Conservation (phyloP, 495 filamentous ascomycete species). For the Hyaloscypha bicolor region DNA sequence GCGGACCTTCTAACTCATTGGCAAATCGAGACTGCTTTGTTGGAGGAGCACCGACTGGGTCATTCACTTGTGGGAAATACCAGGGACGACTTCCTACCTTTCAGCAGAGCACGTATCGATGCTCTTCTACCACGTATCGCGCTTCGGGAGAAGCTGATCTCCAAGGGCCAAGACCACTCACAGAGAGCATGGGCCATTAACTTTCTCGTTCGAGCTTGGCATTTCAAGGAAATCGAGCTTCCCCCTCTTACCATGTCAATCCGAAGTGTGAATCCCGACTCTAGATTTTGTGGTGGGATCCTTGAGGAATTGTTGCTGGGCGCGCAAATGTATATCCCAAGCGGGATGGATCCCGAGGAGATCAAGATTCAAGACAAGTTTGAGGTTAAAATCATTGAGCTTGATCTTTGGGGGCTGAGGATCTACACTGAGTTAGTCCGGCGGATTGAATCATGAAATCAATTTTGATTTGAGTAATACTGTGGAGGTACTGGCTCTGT, state of each 20-base stretch:
- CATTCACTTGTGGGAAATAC: conserved; percentile 49
- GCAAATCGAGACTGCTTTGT: conserved; percentile 84
- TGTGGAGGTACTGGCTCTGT: background rate
- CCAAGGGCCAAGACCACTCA: conserved; percentile 37
- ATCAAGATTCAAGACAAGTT: conserved; percentile 53
- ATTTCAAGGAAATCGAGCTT: conserved; percentile 63
- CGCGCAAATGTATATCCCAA: conserved; percentile 35
- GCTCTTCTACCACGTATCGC: conserved; percentile 51
- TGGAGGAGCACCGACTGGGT: conserved; percentile 63
- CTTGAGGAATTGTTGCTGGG: conserved; percentile 23
- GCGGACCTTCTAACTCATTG: conserved; percentile 84
- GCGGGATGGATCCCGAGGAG: conserved; percentile 30
- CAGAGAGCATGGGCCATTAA: conserved; percentile 61
- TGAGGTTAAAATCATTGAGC: conserved; percentile 57
- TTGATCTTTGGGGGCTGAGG: conserved; percentile 42
- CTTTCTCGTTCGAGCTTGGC: conserved; percentile 74
- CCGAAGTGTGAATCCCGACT: conserved; percentile 24
- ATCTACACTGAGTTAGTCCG: background rate
- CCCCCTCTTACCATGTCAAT: conserved; percentile 60
- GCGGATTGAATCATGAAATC: background rate
- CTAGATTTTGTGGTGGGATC: background rate
- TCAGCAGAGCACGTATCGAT: conserved; percentile 58
- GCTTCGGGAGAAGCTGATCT: conserved; percentile 48
- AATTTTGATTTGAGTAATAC: background rate
- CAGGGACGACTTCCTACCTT: conserved; percentile 60